Percentiles rank a stretch among this genome's conserved stretches.
Evolutionary conservation across 2,329 filamentous ascomycete genomes (phyloP).

Genomic region (Dryadomyces quercus-mongolicae): DNA sequence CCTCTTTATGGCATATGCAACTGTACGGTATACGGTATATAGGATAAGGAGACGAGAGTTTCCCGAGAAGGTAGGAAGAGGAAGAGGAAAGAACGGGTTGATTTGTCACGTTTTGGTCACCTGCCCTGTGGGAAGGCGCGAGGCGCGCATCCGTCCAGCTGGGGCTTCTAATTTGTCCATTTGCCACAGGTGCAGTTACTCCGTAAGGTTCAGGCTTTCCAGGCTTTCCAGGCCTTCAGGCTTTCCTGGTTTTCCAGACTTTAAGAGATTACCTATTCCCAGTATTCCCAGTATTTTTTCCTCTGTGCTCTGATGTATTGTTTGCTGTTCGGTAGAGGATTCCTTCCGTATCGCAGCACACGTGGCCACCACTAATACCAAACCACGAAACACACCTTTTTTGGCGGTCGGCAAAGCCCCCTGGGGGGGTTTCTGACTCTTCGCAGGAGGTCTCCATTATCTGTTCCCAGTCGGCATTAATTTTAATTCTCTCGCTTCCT

Average conservation of each 20-base stretch:
- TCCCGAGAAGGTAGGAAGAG: too few species aligned
- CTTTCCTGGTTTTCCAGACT: too few species aligned
- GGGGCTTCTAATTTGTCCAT: neutral
- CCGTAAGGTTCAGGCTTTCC: neutral
- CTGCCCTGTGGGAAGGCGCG: neutral
- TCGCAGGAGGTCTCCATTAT: neutral
- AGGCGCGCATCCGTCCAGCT: neutral
- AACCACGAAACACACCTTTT: neutral
- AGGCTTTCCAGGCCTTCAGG: too few species aligned
- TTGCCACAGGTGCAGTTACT: neutral
- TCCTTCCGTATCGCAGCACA: neutral
- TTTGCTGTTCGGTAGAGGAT: neutral
- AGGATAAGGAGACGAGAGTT: too few species aligned
- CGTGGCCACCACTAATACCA: neutral
- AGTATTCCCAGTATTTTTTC: too few species aligned
- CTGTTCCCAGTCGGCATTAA: neutral
- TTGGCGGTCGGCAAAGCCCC: neutral
- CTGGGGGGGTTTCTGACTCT: neutral
- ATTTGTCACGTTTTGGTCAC: neutral
- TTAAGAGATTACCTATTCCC: too few species aligned
- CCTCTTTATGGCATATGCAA: too few species aligned
- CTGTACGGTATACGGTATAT: too few species aligned
- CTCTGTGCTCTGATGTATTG: too few species aligned
- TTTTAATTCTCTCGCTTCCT: neutral
- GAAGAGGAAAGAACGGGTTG: too few species aligned